These are phyloP conservation scores for Zygoascus meyerae DNA, from an alignment of 1,139 yeast species.

Conservation along the genomic window DNA sequence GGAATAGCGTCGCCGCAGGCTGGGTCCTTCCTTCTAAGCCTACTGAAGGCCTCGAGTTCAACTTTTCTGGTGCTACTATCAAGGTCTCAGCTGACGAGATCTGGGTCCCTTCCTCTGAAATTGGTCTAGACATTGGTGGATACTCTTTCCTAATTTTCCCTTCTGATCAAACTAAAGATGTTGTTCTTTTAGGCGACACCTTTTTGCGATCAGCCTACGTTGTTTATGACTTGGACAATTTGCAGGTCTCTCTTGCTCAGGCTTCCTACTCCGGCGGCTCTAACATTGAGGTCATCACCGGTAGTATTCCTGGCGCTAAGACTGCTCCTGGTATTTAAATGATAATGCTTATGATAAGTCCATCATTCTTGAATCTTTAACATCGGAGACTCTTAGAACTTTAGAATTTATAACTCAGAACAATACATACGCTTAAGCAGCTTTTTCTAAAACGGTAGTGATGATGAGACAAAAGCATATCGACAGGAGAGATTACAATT, in stretches of 20 bases:
- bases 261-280: constrained; percentile 33
- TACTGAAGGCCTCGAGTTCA: constrained; percentile 27
- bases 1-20: constrained; percentile 6
- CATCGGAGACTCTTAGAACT: no score
- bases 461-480: no score
- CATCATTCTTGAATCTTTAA: no score
- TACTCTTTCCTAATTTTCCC: background rate
- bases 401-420: no score
- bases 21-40: constrained; percentile 13
- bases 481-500: no score
- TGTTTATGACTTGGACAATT: constrained; percentile 62
- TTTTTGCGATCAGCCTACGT: constrained; percentile 62
- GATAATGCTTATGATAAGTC: no score
- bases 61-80: constrained; percentile 40
- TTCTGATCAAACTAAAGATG: background rate
- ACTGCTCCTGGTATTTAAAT: no score
- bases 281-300: constrained; percentile 21
- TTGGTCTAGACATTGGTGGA: no score
- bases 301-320: constrained; percentile 2
- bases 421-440: no score
- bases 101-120: background rate
- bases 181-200: constrained; percentile 53
- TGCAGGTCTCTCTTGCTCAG: constrained; percentile 60
- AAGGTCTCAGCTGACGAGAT: constrained; percentile 40
- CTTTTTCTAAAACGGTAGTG: no score